Evolutionary conservation across 306 rosid genomes (phyloP).

Genomic region (Myrica gale): DNA sequence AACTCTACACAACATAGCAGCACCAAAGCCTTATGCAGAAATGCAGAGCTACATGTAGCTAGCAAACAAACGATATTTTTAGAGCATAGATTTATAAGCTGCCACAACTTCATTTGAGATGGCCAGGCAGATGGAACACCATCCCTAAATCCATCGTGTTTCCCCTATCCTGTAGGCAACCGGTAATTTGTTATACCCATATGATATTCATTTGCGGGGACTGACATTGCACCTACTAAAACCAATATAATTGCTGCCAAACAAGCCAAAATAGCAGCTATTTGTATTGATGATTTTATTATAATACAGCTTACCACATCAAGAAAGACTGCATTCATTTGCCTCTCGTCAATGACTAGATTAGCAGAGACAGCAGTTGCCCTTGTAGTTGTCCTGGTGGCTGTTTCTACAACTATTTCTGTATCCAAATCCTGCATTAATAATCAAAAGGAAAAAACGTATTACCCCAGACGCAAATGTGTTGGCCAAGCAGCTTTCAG

Average conservation of each 20-base stretch:
- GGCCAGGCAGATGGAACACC: not conserved
- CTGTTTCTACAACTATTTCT: conserved; percentile 75
- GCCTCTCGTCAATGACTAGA: conserved; percentile 84
- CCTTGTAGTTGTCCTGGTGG: conserved; percentile 49
- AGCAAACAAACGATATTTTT: conserved; percentile 7
- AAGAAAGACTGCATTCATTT: conserved; percentile 96
- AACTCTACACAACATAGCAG: conserved; percentile 2
- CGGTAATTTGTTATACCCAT: conserved; percentile 6
- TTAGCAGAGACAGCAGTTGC: conserved; percentile 83
- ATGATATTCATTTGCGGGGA: not conserved
- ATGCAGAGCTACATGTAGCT: conserved; percentile 4
- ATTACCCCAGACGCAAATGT: conserved; percentile 17
- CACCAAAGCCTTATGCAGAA: conserved; percentile 1
- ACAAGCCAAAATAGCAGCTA: not conserved
- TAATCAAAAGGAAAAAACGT: conserved; percentile 4
- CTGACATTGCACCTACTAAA: conserved; percentile 9
- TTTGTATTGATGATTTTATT: not conserved
- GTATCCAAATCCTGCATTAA: conserved; percentile 88
- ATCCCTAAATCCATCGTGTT: not conserved
- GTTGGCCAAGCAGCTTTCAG: conserved; percentile 13
- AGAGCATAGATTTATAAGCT: not conserved
- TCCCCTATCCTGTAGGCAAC: not conserved
- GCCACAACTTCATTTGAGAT: not conserved
- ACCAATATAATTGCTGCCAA: conserved; percentile 1
- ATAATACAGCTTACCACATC: conserved; percentile 66